Base-by-base conservation (phyloP, 2,329 filamentous ascomycete genomes). In the Cercospora zeae-maydis region DNA sequence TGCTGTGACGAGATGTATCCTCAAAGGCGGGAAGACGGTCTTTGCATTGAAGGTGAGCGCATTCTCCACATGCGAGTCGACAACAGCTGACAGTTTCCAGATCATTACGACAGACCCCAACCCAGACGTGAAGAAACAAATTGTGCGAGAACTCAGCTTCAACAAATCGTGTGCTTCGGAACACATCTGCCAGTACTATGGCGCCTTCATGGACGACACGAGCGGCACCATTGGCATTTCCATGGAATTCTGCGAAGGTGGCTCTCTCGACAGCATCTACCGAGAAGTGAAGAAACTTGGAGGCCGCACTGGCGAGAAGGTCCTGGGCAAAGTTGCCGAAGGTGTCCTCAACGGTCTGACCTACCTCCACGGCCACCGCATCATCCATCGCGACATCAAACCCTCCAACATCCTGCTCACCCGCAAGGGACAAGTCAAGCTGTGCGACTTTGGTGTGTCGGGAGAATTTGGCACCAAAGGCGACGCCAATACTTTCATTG, bases 381-480 rank as follows among this genome's bases (percentile, higher is more conserved):
- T 99, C 77, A 98, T 99, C 72, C 95, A 99, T 78, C 88, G 95
- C 79, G 95, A 99, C 75, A 99, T 99, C 81, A 99, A 99, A 78
- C 95, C 95, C 1, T 96, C 91, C 66, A 99, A 99, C 76, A 98
- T 99, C 70, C 84, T 99, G 21, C 84, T 99, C 31, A 96, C 92
- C 75, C 89, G 93, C 65, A 88, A 91, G 69, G 95, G 95, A 34
- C 90, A 96, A 71, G 93, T 99, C 68, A 99, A 99, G 79, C 86
- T 99, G 14, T 99, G 95, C 79, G 95, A 99, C 79, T 99, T 99
- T 75, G 95, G 95, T 71, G 95, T 99, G 53, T 96, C 91, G 63
- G 95, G 95, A 69, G 95, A 98, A 77, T 98, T 98, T 74, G 96
- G 95, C 68, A 99, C 95, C 55, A 98, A 99, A 78, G 95, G 95